These are phyloP conservation scores for Paecilomyces sp. DNA, from an alignment of 2,329 filamentous ascomycete genomes.

Conservation along the genomic window DNA sequence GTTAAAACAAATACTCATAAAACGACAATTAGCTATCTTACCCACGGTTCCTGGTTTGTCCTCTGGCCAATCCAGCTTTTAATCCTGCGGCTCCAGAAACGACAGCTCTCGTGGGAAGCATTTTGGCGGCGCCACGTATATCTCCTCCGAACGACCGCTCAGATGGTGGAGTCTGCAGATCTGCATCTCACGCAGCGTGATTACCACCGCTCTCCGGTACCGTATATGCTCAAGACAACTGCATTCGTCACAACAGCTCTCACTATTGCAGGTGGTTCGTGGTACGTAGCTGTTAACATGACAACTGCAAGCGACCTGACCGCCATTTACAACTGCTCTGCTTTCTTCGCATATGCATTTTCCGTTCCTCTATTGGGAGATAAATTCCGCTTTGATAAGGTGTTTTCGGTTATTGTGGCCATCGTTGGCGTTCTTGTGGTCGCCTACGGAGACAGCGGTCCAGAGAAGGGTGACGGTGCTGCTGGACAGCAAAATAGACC, in stretches of 20 bases:
- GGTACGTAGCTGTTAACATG: conserved; percentile 91
- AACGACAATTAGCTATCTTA: conserved; percentile 57
- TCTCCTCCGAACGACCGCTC: conserved; percentile 58
- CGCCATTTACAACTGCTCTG: conserved; percentile 98
- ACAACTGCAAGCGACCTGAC: conserved; percentile 91
- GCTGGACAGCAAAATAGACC: conserved; percentile 57
- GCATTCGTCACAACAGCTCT: conserved; percentile 76
- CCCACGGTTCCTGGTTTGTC: conserved; percentile 86
- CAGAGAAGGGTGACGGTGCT: conserved; percentile 37
- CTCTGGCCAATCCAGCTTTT: conserved; percentile 82
- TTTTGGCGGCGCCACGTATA: conserved; percentile 75
- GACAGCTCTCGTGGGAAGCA: conserved; percentile 67
- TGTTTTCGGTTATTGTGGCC: conserved; percentile 76
- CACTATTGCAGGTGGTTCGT: conserved; percentile 84
- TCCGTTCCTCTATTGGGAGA: conserved; percentile 85
- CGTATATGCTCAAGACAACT: conserved; percentile 73
- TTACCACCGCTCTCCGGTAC: conserved; percentile 45
- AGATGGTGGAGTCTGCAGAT: conserved; percentile 79
- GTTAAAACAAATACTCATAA: background rate
- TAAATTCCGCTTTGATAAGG: conserved; percentile 75
- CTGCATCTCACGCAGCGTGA: conserved; percentile 51
- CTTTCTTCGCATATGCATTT: conserved; percentile 97
- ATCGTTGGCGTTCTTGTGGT: conserved; percentile 90
- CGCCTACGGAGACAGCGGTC: conserved; percentile 74
- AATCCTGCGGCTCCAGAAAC: conserved; percentile 72